phyloP scores from a whole-genome alignment of 805 yeast genomes.

The Schwanniomyces pseudopolymorphus region DNA sequence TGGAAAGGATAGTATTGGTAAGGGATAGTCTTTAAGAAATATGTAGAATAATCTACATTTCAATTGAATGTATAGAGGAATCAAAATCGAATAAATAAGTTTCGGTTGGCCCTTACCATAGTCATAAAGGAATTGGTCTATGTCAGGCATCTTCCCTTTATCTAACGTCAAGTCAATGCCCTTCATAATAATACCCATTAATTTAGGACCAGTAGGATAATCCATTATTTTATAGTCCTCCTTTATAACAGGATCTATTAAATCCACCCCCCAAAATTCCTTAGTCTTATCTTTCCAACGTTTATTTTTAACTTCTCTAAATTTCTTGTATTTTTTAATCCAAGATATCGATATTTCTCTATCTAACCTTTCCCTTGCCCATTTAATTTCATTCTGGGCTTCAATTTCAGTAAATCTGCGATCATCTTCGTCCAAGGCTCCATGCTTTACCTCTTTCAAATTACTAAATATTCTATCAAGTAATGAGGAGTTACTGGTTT shows the following conservation, averaged over 20 bases:
- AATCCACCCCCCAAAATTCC: slow-evolving; percentile 36
- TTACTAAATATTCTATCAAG: slow-evolving; percentile 4
- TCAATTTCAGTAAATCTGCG: slow-evolving; percentile 17
- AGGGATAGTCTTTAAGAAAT: slow-evolving; percentile 53
- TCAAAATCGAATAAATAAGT: slow-evolving; percentile 52
- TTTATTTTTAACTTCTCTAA: slow-evolving; percentile 19
- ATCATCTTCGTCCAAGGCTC: background rate
- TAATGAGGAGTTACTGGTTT: background rate
- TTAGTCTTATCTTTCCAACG: slow-evolving; percentile 25
- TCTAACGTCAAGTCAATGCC: slow-evolving; percentile 30
- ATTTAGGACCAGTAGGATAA: slow-evolving; percentile 33
- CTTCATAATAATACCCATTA: slow-evolving; percentile 27
- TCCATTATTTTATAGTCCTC: slow-evolving; percentile 36
- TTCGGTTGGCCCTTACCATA: slow-evolving; percentile 53
- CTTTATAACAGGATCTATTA: slow-evolving; percentile 25
- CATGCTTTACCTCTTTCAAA: background rate
- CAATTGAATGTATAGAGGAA: slow-evolving; percentile 49
- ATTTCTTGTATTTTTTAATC: slow-evolving; percentile 30
- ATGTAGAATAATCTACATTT: slow-evolving; percentile 43
- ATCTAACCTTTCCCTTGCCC: slow-evolving; percentile 26
- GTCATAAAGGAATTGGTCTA: slow-evolving; percentile 36
- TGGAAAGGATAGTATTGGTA: slow-evolving; percentile 57
- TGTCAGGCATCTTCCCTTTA: slow-evolving; percentile 26
- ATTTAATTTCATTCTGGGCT: slow-evolving; percentile 23
- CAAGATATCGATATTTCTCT: slow-evolving; percentile 31